Base-by-base conservation (phyloP, 345 rosid genomes). In the Ricinus communis region DNA sequence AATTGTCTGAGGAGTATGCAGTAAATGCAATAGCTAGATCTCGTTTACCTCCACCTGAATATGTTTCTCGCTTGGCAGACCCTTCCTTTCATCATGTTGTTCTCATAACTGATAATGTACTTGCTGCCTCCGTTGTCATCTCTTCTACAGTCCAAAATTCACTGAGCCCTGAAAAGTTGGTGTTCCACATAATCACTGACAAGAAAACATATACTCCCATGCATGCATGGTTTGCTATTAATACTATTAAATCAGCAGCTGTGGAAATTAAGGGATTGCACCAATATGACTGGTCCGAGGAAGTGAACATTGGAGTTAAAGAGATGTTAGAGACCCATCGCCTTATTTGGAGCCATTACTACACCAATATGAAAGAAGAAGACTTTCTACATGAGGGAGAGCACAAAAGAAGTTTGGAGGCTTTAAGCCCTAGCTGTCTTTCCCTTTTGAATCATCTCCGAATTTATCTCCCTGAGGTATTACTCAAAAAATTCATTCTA, bases 141-240 rank as follows among this genome's bases (percentile, higher is more conserved):
- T 86, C 94, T 69, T 93, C 98, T 27, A 76, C 96, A 1, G 86
- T 91, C 19, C 76, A 84, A 74, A 83, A 78, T 55, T 84, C 94
- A 1, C 81, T 63, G 69, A 81, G 80, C 66, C 96, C 96, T 6
- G 94, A 87, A 72, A 85, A 84, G 25, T 77, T 91, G 43, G 98
- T 90, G 49, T 91, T 93, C 70, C 98, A 91, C 49, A 79, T 93
- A n/a, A 86, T 93, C 74, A 91, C 98, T 13, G 97, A 93, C 80
- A 91, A 90, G 82, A 93, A 93, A 83, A 93, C 98, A 1, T 91
- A 91, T 74, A 83, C 91, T 28, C 85, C 97, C 1, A 91, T 93
- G 98, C 94, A 93, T 75, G 90, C 98, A 45, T 91, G 98, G 98
- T 93, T 93, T 83, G 96, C 96, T 62, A 82, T 84, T 12, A 87